Conservation (phyloP, 345 rosid genomes). For the Populus nigra region DNA sequence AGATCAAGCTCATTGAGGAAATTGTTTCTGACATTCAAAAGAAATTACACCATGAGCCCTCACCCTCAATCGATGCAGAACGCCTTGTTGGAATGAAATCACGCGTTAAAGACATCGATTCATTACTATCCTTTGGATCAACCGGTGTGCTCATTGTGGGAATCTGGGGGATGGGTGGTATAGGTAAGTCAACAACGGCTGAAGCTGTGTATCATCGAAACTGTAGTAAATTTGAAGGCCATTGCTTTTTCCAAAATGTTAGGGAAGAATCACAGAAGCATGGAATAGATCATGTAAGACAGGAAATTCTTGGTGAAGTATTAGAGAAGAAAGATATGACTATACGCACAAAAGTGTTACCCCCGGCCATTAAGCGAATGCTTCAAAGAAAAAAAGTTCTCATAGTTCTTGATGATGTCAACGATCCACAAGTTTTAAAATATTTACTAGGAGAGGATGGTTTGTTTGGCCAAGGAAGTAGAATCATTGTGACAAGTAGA, state of each 20-base stretch:
- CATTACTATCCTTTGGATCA: not conserved
- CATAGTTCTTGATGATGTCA: constrained; percentile 9
- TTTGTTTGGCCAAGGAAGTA: not conserved
- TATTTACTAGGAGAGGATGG: not conserved
- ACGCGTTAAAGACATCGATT: not conserved
- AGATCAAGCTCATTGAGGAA: not conserved
- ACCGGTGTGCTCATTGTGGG: not conserved
- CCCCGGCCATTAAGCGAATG: not conserved
- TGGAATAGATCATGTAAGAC: not conserved
- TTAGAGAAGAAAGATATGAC: not conserved
- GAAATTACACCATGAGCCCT: not conserved
- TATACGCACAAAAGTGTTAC: no score
- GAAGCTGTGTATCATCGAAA: not conserved
- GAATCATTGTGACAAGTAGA: not conserved
- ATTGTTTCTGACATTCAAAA: not conserved
- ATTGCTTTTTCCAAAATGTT: not conserved
- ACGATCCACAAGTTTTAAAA: not conserved
- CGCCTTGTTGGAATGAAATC: not conserved
- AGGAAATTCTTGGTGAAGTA: not conserved
- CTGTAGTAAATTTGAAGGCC: not conserved
- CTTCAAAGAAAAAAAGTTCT: not conserved
- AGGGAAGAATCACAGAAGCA: not conserved
- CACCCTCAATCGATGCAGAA: not conserved
- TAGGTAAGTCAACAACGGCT: constrained; percentile 8
- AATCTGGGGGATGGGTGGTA: constrained; percentile 7